Percentiles rank a stretch among this genome's conserved stretches.
Conservation (phyloP, 345 rosid species). For the Populus deltoides region DNA sequence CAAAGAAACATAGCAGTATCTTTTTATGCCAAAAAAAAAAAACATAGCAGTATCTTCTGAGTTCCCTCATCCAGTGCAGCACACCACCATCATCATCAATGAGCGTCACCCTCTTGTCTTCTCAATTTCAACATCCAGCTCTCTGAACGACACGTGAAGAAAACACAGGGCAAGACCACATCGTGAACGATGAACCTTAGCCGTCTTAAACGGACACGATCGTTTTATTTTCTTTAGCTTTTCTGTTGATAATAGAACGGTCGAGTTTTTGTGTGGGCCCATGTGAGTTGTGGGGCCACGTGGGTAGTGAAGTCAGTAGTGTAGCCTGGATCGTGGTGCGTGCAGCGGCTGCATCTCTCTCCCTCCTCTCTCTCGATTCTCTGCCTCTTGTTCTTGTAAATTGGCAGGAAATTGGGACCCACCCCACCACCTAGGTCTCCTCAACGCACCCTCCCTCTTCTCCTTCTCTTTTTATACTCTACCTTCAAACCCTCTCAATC, state of each 20-base stretch:
- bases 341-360: background rate
- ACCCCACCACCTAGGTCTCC: slow-evolving; percentile 9
- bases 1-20: background rate
- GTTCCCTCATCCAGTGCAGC: background rate
- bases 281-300: slow-evolving; percentile 4
- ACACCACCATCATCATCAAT: background rate
- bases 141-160: background rate
- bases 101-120: background rate
- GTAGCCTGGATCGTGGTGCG: background rate
- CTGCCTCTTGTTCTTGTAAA: slow-evolving; percentile 5
- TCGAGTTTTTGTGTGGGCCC: background rate
- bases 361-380: background rate
- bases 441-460: background rate
- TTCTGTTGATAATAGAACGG: slow-evolving; percentile 4
- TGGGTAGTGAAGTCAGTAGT: background rate
- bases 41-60: background rate
- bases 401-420: slow-evolving; percentile 7
- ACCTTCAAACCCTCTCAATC: background rate
- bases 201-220: background rate
- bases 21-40: background rate
- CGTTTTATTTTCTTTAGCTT: background rate
- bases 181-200: background rate
- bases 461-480: background rate
- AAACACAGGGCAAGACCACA: background rate
- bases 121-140: background rate